Evolutionary conservation across 2,329 filamentous ascomycete genomes (phyloP).

Genomic region (Blastomyces parvus): DNA sequence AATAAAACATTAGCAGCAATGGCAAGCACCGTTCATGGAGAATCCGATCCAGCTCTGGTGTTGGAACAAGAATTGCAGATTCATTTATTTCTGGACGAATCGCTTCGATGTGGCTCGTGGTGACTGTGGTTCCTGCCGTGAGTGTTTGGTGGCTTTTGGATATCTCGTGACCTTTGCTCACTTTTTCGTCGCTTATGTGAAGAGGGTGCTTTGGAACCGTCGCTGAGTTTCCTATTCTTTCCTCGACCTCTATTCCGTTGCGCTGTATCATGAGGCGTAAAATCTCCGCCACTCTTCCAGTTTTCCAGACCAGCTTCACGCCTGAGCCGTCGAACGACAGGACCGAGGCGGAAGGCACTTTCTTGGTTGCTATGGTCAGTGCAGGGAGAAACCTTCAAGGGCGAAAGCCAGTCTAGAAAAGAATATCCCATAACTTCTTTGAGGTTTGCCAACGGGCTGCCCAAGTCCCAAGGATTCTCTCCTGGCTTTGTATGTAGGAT

Average conservation of each 20-base stretch:
- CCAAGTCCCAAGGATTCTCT: constrained; percentile 80
- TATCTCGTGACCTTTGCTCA: background rate
- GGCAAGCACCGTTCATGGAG: background rate
- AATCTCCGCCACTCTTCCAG: background rate
- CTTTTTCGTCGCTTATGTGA: background rate
- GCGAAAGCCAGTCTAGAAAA: constrained; percentile 69
- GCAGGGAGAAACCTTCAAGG: constrained; percentile 65
- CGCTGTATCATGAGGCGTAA: background rate
- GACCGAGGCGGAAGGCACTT: constrained; percentile 60
- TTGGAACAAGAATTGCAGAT: background rate
- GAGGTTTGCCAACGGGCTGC: constrained; percentile 57
- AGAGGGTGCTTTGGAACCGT: background rate
- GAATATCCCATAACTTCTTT: constrained; percentile 67
- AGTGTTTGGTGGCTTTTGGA: background rate
- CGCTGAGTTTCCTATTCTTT: background rate
- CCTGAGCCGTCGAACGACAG: constrained; percentile 49
- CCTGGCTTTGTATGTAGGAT: constrained; percentile 63
- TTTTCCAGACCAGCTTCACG: constrained; percentile 32
- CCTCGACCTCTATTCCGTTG: background rate
- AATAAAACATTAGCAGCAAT: background rate
- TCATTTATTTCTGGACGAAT: background rate
- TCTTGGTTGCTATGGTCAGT: constrained; percentile 54
- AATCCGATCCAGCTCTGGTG: background rate
- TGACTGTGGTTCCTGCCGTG: background rate
- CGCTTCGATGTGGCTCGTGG: background rate